These are phyloP conservation scores for Bacidia gigantensis DNA, from an alignment of 495 filamentous ascomycete species.

Conservation along the genomic window DNA sequence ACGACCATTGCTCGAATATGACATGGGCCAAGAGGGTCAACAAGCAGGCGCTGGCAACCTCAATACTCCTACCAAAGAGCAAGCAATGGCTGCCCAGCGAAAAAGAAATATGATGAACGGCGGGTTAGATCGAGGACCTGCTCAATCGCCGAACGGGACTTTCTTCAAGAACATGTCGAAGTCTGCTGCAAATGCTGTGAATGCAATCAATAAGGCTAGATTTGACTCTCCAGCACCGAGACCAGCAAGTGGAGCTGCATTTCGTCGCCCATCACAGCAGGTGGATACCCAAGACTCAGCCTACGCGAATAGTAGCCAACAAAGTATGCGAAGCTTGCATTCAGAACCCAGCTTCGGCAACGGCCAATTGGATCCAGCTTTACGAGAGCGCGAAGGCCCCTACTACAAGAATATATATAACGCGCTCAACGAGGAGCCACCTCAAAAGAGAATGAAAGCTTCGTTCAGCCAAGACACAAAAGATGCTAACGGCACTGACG, in stretches of 20 bases:
- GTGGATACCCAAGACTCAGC: constrained; percentile 48
- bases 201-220: constrained; percentile 87
- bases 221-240: constrained; percentile 75
- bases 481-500: constrained; percentile 12
- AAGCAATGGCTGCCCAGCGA: constrained; percentile 93
- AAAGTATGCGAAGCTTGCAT: constrained; percentile 49
- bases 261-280: constrained; percentile 48
- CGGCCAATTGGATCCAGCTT: constrained; percentile 39
- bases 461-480: constrained; percentile 34
- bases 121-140: constrained; percentile 50
- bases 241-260: constrained; percentile 30
- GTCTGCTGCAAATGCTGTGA: constrained; percentile 80
- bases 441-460: constrained; percentile 63
- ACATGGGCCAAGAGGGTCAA: constrained; percentile 67
- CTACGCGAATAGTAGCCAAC: constrained; percentile 45
- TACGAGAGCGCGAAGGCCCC: constrained; percentile 29
- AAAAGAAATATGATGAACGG: constrained; percentile 74
- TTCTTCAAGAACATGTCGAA: constrained; percentile 95
- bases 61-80: constrained; percentile 96
- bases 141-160: constrained; percentile 55
- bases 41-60: constrained; percentile 45
- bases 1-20: constrained; percentile 73
- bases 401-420: constrained; percentile 29
- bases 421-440: constrained; percentile 60
- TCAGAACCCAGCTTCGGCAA: constrained; percentile 53